Conservation (phyloP, 495 filamentous ascomycete species). For the Neurospora terricola region DNA sequence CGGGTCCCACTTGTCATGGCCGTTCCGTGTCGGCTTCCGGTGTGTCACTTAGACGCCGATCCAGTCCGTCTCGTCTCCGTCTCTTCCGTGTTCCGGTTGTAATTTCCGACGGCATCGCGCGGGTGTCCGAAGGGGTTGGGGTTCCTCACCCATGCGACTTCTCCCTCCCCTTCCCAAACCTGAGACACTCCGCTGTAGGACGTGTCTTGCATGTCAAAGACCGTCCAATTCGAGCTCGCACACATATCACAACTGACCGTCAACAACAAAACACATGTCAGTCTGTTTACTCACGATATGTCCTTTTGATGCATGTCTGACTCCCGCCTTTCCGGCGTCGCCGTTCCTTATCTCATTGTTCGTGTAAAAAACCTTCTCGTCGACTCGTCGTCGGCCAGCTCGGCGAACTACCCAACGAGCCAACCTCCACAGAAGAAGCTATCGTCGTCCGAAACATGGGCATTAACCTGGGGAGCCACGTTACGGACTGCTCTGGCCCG, state of each 20-base stretch:
- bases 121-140: neutral
- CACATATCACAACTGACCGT: neutral
- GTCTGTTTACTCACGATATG: neutral
- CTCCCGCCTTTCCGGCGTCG: neutral
- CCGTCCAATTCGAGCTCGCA: neutral
- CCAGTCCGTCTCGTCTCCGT: neutral
- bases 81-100: neutral
- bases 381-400: neutral
- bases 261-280: neutral
- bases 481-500: neutral
- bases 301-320: neutral
- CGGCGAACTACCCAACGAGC: neutral
- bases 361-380: neutral
- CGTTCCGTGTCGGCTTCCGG: neutral
- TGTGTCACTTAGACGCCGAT: neutral
- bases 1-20: neutral
- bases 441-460: neutral
- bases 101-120: neutral
- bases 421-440: neutral
- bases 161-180: neutral
- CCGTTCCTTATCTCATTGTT: neutral
- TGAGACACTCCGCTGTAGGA: neutral
- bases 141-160: neutral
- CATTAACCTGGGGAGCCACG: neutral
- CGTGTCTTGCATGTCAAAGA: neutral